phyloP scores from a whole-genome alignment of 2,329 filamentous ascomycete species.

The Podosphaera leucotricha region DNA sequence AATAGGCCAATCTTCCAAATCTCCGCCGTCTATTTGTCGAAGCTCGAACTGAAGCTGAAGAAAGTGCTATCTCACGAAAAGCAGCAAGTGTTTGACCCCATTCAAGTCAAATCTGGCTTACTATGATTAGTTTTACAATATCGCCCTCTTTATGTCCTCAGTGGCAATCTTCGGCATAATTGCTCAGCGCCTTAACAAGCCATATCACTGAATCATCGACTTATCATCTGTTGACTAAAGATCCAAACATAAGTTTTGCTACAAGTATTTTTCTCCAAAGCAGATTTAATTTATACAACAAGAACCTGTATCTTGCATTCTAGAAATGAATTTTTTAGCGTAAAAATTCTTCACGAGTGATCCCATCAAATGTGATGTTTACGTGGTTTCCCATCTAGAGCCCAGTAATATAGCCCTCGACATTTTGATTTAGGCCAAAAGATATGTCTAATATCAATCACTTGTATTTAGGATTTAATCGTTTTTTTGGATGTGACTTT shows the following conservation, averaged over 20 bases:
- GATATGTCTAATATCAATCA: too few relatives aligned
- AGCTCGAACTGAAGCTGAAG: constrained; percentile 75
- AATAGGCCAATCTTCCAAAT: constrained; percentile 58
- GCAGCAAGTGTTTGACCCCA: constrained; percentile 37
- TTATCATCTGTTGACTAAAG: too few relatives aligned
- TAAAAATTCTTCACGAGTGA: too few relatives aligned
- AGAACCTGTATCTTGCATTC: too few relatives aligned
- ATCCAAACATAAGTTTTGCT: too few relatives aligned
- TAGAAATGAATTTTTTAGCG: too few relatives aligned
- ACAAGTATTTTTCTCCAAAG: too few relatives aligned
- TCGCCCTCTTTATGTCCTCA: constrained; percentile 88
- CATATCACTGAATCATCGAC: constrained; percentile 3
- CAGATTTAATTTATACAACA: too few relatives aligned
- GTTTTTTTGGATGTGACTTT: neutral
- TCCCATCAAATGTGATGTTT: too few relatives aligned
- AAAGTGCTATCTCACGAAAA: constrained; percentile 79
- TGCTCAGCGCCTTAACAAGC: constrained; percentile 48
- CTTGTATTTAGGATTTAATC: neutral
- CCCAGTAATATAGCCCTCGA: constrained; percentile 14
- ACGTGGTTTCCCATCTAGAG: too few relatives aligned
- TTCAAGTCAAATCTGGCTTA: constrained; percentile 2
- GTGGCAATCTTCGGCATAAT: constrained; percentile 85
- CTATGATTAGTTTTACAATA: constrained; percentile 66
- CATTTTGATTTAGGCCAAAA: constrained; percentile 15
- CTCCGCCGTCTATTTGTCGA: constrained; percentile 91